Conservation (phyloP, 768 basidiomycete genomes). For the Macrocybe gigantea region DNA sequence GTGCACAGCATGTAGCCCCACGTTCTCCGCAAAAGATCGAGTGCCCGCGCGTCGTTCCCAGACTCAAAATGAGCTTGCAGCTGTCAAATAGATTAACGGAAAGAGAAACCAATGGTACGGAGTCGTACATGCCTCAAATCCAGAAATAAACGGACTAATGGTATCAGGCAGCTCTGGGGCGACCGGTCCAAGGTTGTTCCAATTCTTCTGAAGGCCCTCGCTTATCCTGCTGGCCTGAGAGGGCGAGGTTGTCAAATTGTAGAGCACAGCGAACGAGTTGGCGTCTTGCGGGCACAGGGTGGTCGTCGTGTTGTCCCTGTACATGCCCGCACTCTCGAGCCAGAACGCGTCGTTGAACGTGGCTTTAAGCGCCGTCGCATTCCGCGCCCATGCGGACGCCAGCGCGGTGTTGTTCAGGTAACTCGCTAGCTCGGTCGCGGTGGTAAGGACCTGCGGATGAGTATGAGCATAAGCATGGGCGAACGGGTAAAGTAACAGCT, state of each 20-base stretch:
- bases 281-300: slow-evolving; percentile 52
- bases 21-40: slow-evolving; percentile 46
- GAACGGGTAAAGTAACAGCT: background rate
- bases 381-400: slow-evolving; percentile 30
- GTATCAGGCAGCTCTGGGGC: slow-evolving; percentile 54
- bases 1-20: slow-evolving; percentile 62
- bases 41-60: slow-evolving; percentile 43
- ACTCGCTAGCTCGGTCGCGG: slow-evolving; percentile 37
- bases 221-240: slow-evolving; percentile 38
- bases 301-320: slow-evolving; percentile 48
- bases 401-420: slow-evolving; percentile 28
- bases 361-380: slow-evolving; percentile 43
- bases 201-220: slow-evolving; percentile 41
- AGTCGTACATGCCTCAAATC: slow-evolving; percentile 41
- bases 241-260: slow-evolving; percentile 37
- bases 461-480: background rate
- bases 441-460: slow-evolving; percentile 38
- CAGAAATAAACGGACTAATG: slow-evolving; percentile 53
- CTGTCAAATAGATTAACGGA: slow-evolving; percentile 16
- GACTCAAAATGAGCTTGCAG: slow-evolving; percentile 54
- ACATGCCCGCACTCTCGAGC: slow-evolving; percentile 42
- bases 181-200: slow-evolving; percentile 47
- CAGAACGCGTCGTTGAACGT: slow-evolving; percentile 49
- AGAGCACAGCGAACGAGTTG: slow-evolving; percentile 50
- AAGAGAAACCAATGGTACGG: background rate